Percentiles rank a stretch among this genome's conserved stretches.
Conservation (phyloP, 2,329 filamentous ascomycete species). For the Pestalotiopsis sp. region DNA sequence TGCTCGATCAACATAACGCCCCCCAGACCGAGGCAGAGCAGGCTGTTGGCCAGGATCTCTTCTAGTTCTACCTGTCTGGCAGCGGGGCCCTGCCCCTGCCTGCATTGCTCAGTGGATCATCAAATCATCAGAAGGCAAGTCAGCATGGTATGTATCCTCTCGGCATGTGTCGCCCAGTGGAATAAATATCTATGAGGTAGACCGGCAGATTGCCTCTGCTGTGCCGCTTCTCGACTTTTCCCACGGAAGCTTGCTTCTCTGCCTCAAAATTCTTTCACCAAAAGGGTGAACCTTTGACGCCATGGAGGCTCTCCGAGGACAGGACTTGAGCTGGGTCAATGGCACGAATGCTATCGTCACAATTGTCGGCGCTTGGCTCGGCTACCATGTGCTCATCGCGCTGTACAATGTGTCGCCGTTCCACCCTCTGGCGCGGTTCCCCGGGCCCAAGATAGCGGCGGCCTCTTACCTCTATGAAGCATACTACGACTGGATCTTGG, state of each 20-base stretch:
- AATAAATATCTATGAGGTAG: no score
- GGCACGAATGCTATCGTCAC: neutral
- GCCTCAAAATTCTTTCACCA: neutral
- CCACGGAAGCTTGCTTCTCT: neutral
- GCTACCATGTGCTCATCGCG: neutral
- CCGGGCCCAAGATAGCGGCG: slow-evolving; percentile 23
- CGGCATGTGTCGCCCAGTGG: no score
- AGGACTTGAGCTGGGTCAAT: neutral
- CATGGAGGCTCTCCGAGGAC: neutral
- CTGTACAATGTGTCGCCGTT: slow-evolving; percentile 25
- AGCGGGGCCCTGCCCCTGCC: no score
- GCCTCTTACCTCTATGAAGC: slow-evolving; percentile 23
- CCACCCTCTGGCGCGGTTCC: slow-evolving; percentile 23
- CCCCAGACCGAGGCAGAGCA: no score
- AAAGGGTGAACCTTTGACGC: neutral
- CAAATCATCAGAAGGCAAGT: no score
- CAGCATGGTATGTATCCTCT: no score
- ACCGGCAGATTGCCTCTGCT: no score
- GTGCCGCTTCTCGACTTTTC: neutral
- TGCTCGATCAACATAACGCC: no score
- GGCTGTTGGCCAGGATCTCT: no score
- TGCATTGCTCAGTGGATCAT: no score
- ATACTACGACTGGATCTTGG: slow-evolving; percentile 22
- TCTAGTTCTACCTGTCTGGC: no score
- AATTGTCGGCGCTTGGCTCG: neutral